Conservation (phyloP, 2,329 filamentous ascomycete species). For the Colletotrichum tanaceti region DNA sequence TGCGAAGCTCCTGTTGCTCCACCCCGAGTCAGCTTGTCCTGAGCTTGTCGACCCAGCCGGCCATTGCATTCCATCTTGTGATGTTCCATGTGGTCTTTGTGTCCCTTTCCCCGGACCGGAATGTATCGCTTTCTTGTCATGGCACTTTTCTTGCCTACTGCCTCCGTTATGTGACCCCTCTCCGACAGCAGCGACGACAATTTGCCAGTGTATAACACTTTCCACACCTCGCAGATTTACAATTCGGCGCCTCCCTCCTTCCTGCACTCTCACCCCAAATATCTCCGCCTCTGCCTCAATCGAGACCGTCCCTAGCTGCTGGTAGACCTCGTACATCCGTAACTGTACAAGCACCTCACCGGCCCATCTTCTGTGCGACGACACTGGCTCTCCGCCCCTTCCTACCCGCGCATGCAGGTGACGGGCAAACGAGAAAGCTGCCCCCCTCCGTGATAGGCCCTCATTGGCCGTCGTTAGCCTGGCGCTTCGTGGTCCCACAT, state of each 20-base stretch:
- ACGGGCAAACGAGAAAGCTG: slow-evolving; percentile 26
- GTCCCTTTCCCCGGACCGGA: neutral
- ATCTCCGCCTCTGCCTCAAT: neutral
- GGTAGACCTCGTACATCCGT: neutral
- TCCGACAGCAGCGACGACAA: slow-evolving; percentile 25
- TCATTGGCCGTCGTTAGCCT: slow-evolving; percentile 29
- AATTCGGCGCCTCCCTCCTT: neutral
- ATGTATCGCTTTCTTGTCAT: slow-evolving; percentile 26
- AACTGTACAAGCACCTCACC: slow-evolving; percentile 17
- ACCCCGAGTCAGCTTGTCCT: neutral
- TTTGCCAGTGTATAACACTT: neutral
- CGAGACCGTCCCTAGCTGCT: neutral
- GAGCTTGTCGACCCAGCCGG: slow-evolving; percentile 8
- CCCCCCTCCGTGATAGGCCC: slow-evolving; percentile 22
- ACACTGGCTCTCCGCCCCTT: slow-evolving; percentile 24
- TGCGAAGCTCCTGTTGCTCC: slow-evolving; percentile 26
- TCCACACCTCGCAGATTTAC: neutral
- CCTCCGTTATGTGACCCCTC: slow-evolving; percentile 17
- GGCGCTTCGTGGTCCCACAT: slow-evolving; percentile 37
- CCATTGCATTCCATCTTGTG: slow-evolving; percentile 5
- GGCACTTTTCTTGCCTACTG: slow-evolving; percentile 31
- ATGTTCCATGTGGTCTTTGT: slow-evolving; percentile 9
- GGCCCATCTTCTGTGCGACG: slow-evolving; percentile 25
- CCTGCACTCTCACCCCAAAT: neutral
- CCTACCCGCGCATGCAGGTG: slow-evolving; percentile 32